Base-by-base conservation (phyloP, 345 rosid genomes). In the Raphanus sativus region DNA sequence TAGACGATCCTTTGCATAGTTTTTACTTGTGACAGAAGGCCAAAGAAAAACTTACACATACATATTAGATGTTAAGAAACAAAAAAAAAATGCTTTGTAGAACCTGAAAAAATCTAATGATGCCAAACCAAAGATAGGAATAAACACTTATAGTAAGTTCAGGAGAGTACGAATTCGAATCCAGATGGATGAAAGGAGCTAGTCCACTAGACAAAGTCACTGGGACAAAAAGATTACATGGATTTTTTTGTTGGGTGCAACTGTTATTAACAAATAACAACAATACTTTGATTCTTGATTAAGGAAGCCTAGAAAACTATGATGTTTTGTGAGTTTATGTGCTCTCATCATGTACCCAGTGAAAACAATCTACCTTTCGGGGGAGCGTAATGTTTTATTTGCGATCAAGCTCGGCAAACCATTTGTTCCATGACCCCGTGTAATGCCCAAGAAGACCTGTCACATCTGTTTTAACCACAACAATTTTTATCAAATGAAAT, bases 381-480 rank as follows among this genome's bases (percentile, higher is more conserved):
- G 42, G 45, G 13, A 33, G 24, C 21, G 62, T 25, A 42, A n/a
- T 68, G 74, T 21, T 71, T 42, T 84, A 85, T 76, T 86, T 87
- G 52, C 75, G 80, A n/a, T 84, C 83, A 72, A 82, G 83, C 87
- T 91, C 90, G 52, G 83, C 84, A 76, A 83, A 81, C 97, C 98
- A 93, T 30, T 83, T 82, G 69, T 82, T 86, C 95, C 95, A 87
- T 52, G 97, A 90, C 63, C 86, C 97, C 84, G 70, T 50, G 85
- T 87, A 91, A 75, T 91, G 95, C 40, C 84, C 84, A 66, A 91
- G 82, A 54, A 91, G 90, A n/a, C 89, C 93, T n/a, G 75, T 80
- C 21, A 93, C 42, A 68, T 86, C 97, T 93, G 95, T 82, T 84
- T 40, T 2, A n/a, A 33, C 33, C 15, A 30, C 25, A 68, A 60